Conservation (phyloP, 2,329 filamentous ascomycete genomes). For the Exophiala alcalophila region DNA sequence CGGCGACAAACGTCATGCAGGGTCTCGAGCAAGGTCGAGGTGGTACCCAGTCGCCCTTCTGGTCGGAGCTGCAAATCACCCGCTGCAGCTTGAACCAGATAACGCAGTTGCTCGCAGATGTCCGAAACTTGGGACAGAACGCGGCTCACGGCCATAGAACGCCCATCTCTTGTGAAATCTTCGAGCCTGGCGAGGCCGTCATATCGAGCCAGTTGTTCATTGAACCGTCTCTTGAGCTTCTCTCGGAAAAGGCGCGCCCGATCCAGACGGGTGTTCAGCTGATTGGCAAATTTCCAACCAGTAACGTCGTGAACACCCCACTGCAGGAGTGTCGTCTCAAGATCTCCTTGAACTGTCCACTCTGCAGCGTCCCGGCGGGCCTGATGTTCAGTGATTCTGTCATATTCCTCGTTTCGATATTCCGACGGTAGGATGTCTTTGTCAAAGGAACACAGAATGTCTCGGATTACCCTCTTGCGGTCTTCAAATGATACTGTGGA, state of each 20-base stretch:
- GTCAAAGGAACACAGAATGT: slow-evolving; percentile 48
- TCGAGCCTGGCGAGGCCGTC: slow-evolving; percentile 13
- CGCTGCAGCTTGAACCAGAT: slow-evolving; percentile 3
- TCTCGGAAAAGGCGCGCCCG: slow-evolving; percentile 46
- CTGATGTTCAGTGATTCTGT: slow-evolving; percentile 33
- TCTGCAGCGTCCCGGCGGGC: slow-evolving; percentile 37
- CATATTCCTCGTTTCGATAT: slow-evolving; percentile 41
- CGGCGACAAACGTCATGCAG: slow-evolving; percentile 10
- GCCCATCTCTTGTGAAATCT: no score
- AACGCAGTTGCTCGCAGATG: slow-evolving; percentile 7
- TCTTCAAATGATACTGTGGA: slow-evolving; percentile 12
- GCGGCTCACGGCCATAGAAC: not conserved
- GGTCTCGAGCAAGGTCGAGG: slow-evolving; percentile 7
- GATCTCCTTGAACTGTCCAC: slow-evolving; percentile 45
- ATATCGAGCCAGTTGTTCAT: slow-evolving; percentile 42
- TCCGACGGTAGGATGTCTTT: slow-evolving; percentile 41
- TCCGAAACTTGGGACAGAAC: slow-evolving; percentile 1
- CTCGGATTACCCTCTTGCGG: slow-evolving; percentile 31
- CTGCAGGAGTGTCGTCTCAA: slow-evolving; percentile 46
- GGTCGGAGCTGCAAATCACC: slow-evolving; percentile 5
- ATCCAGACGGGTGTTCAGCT: slow-evolving; percentile 41
- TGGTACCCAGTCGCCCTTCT: slow-evolving; percentile 6
- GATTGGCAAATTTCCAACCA: slow-evolving; percentile 42
- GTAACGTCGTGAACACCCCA: slow-evolving; percentile 45
- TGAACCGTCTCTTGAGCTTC: slow-evolving; percentile 40